A percentile compares a stretch with the other conserved stretches of the same genome.
These are phyloP conservation scores for Isabelozyma rhagii DNA, from an alignment of 805 yeast genomes.

Conservation along the genomic window DNA sequence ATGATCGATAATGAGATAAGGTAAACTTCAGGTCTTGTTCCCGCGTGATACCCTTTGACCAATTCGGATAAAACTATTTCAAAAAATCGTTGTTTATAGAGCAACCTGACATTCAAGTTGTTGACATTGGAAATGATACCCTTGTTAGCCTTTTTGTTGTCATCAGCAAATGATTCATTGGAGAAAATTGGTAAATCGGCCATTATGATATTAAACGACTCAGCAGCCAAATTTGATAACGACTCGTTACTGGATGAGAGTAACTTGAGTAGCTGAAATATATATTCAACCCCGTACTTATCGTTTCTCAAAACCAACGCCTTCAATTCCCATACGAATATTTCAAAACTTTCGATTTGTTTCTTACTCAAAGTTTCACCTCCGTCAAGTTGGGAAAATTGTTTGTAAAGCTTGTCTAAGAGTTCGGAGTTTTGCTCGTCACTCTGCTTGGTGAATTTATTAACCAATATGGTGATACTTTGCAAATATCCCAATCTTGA, in stretches of 20 bases:
- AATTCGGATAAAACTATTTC: constrained; percentile 55
- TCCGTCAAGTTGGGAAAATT: neutral
- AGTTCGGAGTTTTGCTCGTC: constrained; percentile 4
- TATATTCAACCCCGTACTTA: constrained; percentile 19
- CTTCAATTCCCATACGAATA: constrained; percentile 67
- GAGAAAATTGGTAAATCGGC: constrained; percentile 63
- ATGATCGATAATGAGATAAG: constrained; percentile 66
- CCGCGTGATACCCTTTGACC: constrained; percentile 45
- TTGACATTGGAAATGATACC: constrained; percentile 41
- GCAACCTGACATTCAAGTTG: constrained; percentile 57
- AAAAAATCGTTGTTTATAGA: constrained; percentile 82
- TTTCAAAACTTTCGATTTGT: constrained; percentile 42
- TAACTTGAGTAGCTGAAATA: constrained; percentile 16
- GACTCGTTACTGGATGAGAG: constrained; percentile 30
- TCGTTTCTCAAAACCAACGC: constrained; percentile 64
- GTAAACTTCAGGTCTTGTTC: constrained; percentile 43
- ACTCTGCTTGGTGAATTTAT: constrained; percentile 30
- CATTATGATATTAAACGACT: constrained; percentile 60
- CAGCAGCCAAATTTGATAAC: constrained; percentile 32
- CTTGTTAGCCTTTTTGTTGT: constrained; percentile 13
- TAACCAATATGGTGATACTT: constrained; percentile 50
- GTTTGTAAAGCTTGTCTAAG: constrained; percentile 8
- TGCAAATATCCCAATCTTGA: constrained; percentile 57
- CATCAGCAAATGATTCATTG: constrained; percentile 18
- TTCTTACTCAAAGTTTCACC: neutral